Evolutionary conservation across 805 yeast genomes (phyloP).

Genomic region (Wickerhamomyces pijperi): DNA sequence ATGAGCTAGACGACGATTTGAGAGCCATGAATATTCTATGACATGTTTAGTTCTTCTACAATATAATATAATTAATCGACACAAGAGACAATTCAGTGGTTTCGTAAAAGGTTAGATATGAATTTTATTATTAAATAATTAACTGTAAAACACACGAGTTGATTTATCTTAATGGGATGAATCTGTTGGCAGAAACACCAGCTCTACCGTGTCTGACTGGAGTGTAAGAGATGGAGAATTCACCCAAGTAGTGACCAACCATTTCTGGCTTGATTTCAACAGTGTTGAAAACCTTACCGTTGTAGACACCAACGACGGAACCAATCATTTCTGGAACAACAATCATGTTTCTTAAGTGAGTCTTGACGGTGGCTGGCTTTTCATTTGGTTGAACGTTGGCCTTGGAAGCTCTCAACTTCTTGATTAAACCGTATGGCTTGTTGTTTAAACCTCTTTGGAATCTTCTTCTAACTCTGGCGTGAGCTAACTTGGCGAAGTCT

Average conservation of each 20-base stretch:
- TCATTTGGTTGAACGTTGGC: slow-evolving; percentile 81
- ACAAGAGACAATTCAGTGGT: no score
- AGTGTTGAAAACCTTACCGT: slow-evolving; percentile 98
- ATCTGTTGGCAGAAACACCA: slow-evolving; percentile 63
- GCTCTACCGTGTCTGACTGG: slow-evolving; percentile 99
- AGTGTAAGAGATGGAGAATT: slow-evolving; percentile 98
- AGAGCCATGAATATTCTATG: slow-evolving; percentile 32
- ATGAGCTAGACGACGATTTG: slow-evolving; percentile 70
- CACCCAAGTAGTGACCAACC: slow-evolving; percentile 99
- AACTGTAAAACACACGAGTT: slow-evolving; percentile 5
- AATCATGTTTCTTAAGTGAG: slow-evolving; percentile 98
- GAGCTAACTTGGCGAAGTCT: slow-evolving; percentile 93
- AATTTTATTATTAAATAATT: no score
- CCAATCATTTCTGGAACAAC: slow-evolving; percentile 99
- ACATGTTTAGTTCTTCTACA: slow-evolving; percentile 9
- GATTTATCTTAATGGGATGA: slow-evolving; percentile 57
- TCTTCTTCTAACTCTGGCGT: slow-evolving; percentile 99
- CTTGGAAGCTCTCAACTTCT: slow-evolving; percentile 97
- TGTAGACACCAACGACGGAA: slow-evolving; percentile 96
- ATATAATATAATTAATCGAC: no score
- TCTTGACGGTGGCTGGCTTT: slow-evolving; percentile 96
- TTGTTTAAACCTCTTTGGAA: slow-evolving; percentile 94
- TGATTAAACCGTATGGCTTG: slow-evolving; percentile 92
- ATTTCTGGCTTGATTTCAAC: slow-evolving; percentile 99
- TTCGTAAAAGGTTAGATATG: not conserved